phyloP scores from a whole-genome alignment of 495 filamentous ascomycete genomes.

The Sordaria brevicollis region DNA sequence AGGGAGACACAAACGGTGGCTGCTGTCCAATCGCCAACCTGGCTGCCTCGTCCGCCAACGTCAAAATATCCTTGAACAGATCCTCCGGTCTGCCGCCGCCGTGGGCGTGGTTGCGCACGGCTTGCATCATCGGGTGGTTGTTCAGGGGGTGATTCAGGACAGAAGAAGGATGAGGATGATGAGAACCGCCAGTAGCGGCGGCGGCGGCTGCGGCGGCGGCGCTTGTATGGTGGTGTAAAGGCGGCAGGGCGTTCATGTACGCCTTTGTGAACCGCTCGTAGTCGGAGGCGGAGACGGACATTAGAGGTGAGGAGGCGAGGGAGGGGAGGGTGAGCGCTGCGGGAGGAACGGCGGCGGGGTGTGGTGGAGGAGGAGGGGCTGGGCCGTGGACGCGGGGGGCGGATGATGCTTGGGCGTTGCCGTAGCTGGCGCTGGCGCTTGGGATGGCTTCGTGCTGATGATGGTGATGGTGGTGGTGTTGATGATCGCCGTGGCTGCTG shows the following conservation, averaged over 20 bases:
- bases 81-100: slow-evolving; percentile 16
- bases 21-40: slow-evolving; percentile 15
- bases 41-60: slow-evolving; percentile 28
- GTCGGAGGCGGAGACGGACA: not conserved
- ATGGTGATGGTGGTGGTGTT: not conserved
- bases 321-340: slow-evolving; percentile 5
- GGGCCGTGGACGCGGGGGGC: not conserved
- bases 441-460: not conserved
- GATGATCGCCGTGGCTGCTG: not conserved
- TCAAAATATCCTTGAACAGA: slow-evolving; percentile 31
- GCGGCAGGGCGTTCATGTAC: slow-evolving; percentile 11
- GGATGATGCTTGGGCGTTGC: not conserved
- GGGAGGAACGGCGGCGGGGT: not conserved
- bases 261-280: not conserved
- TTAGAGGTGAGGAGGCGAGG: slow-evolving; percentile 3
- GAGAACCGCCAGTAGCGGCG: too few species aligned
- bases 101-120: not conserved
- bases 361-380: not conserved
- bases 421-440: not conserved
- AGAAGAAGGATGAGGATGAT: too few species aligned
- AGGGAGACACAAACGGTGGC: not conserved
- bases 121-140: not conserved
- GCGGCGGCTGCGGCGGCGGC: not conserved
- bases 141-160: too few species aligned
- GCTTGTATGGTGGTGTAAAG: slow-evolving; percentile 8